A percentile compares a stretch with the other conserved stretches of the same genome.
These are phyloP conservation scores for Rhazya stricta DNA, from an alignment of 257 asterid genomes.

Conservation along the genomic window DNA sequence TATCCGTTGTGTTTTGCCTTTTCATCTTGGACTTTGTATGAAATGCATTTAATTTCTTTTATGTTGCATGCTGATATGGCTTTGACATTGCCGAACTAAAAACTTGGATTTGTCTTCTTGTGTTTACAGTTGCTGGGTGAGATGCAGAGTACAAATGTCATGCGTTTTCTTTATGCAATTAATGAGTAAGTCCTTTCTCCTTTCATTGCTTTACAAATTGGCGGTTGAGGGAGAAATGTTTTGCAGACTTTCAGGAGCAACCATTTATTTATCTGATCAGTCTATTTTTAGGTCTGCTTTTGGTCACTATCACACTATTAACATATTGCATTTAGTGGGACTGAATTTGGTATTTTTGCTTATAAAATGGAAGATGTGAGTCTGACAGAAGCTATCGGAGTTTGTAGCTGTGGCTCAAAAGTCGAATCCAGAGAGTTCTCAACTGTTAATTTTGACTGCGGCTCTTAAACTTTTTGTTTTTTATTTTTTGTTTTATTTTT, in stretches of 20 bases:
- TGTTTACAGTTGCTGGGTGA: conserved; percentile 54
- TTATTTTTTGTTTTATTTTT: background rate
- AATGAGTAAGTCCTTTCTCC: conserved; percentile 39
- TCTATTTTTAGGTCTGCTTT: background rate
- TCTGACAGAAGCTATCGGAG: background rate
- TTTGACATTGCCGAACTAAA: background rate
- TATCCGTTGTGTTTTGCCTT: background rate
- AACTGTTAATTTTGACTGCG: background rate
- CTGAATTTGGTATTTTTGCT: background rate
- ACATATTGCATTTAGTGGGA: background rate
- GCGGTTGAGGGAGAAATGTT: background rate
- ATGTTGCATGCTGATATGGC: background rate
- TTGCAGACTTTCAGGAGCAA: background rate
- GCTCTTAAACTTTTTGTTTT: background rate
- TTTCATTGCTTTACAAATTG: background rate
- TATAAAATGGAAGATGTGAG: background rate
- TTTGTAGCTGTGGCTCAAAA: background rate
- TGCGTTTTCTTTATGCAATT: conserved; percentile 65
- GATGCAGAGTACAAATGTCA: conserved; percentile 62
- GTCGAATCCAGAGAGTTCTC: background rate
- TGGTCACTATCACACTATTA: background rate
- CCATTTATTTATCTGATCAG: background rate
- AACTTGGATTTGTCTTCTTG: background rate
- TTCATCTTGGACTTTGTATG: background rate
- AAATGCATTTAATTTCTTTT: background rate